Evolutionary conservation across 2,329 filamentous ascomycete genomes (phyloP), one percentile per base, ranked within the genome.

Genomic region (Chrysosporium queenslandicum): DNA sequence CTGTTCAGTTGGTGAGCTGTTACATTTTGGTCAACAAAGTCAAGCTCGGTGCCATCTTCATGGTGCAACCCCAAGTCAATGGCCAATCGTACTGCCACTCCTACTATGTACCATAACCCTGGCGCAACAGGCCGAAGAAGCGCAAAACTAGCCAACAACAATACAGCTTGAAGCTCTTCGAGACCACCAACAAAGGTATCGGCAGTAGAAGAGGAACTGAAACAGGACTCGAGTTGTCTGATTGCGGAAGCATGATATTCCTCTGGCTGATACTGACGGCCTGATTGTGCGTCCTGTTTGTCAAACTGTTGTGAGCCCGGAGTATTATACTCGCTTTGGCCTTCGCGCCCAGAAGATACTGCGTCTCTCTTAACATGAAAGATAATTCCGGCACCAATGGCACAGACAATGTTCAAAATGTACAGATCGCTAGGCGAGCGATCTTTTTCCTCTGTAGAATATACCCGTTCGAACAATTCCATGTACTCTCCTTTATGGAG

Each of bases 181-280:
- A 97, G 69, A 0, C 88, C 89, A n/a, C 86, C 86, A n/a, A 86
- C 86, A 58, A 87, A 88, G 25, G 84, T 79, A 61, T 83, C 79
- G 6, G 73, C 69, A 4, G 77, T 70, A 27, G 79, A 75, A 23
- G 77, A 84, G 50, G 85, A 85, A 1, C 76, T 74, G 14, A 96
- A 74, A 63, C 92, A 95, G 6, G 85, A 82, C 65, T 96, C 91
- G 5, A 97, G 76, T 64, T 97, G 88, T 16, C 94, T 80, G 59
- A 96, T 94, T 14, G 91, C 91, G 51, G 89, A 92, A 1, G 92
- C 90, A 67, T 97, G 91, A 65, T 97, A 97, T 67, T 95, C 89
- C 66, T 97, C 92, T 0, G 91, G 90, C 65, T 94, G 88, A 58
- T 78, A 76, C 65, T 83, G 82, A 71, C 73, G 78, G 67, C 64